These are phyloP conservation scores for Pichia kluyveri DNA, from an alignment of 805 yeast genomes.

Conservation along the genomic window DNA sequence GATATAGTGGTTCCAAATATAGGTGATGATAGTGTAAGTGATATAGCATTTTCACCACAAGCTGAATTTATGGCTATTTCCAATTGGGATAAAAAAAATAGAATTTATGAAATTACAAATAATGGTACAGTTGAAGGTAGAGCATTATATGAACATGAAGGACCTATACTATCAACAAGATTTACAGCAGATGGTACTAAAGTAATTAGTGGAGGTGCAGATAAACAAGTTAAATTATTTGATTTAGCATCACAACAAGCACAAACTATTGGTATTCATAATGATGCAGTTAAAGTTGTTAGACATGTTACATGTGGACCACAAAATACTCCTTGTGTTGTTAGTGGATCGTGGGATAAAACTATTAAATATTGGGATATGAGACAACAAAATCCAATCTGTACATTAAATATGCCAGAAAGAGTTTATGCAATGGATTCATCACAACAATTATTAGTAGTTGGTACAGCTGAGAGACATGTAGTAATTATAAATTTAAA, in stretches of 20 bases:
- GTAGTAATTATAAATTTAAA: slow-evolving; percentile 69
- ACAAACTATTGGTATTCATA: slow-evolving; percentile 80
- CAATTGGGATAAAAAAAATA: slow-evolving; percentile 92
- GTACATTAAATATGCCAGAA: slow-evolving; percentile 79
- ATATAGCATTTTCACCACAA: slow-evolving; percentile 76
- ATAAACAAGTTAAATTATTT: slow-evolving; percentile 74
- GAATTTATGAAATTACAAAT: slow-evolving; percentile 78
- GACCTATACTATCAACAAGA: slow-evolving; percentile 71
- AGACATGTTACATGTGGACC: slow-evolving; percentile 80
- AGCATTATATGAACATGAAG: slow-evolving; percentile 84
- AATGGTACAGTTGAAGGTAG: slow-evolving; percentile 79
- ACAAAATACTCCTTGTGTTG: slow-evolving; percentile 72
- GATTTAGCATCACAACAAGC: slow-evolving; percentile 78
- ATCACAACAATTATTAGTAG: slow-evolving; percentile 71
- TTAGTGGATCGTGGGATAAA: slow-evolving; percentile 95
- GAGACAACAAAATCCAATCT: slow-evolving; percentile 73
- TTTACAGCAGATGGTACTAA: slow-evolving; percentile 86
- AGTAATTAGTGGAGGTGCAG: slow-evolving; percentile 84
- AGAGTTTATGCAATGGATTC: slow-evolving; percentile 86
- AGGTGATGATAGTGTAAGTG: slow-evolving; percentile 88
- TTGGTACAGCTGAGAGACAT: slow-evolving; percentile 90
- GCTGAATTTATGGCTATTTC: slow-evolving; percentile 75
- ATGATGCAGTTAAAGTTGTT: slow-evolving; percentile 66
- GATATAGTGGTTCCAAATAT: slow-evolving; percentile 68
- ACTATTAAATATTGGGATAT: slow-evolving; percentile 92